Evolutionary conservation across 2,329 filamentous ascomycete species (phyloP).

Genomic region (Sarocladium kiliense): DNA sequence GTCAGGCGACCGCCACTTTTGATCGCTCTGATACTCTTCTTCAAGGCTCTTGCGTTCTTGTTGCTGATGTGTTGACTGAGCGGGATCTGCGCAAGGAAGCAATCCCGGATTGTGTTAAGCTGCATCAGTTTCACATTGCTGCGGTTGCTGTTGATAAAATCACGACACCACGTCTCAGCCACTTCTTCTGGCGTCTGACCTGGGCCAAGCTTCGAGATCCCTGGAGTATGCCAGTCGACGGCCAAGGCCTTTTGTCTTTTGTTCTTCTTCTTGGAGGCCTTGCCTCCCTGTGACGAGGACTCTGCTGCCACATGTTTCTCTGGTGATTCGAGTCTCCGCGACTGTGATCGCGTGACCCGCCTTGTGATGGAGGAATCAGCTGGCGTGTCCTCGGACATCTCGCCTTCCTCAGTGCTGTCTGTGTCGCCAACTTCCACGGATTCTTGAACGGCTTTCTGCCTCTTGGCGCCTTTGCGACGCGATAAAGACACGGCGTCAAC

Average conservation of each 20-base stretch:
- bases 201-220: neutral
- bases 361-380: neutral
- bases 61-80: neutral
- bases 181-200: neutral
- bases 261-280: neutral
- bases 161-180: constrained; percentile 1
- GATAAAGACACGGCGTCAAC: constrained; percentile 9
- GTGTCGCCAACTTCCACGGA: constrained; percentile 1
- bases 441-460: neutral
- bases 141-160: neutral
- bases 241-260: neutral
- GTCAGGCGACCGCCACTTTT: neutral
- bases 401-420: constrained; percentile 26
- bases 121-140: neutral
- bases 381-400: constrained; percentile 21
- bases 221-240: neutral
- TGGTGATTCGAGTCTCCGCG: constrained; percentile 1
- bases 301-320: constrained; percentile 4
- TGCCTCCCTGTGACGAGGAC: neutral
- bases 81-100: neutral
- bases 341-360: neutral
- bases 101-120: neutral
- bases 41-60: neutral
- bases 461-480: constrained; percentile 11
- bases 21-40: neutral